A percentile compares a stretch with the other conserved stretches of the same genome.
These are phyloP conservation scores for Cystoisospora suis DNA, from an alignment of 169 alveolate genomes.

Conservation along the genomic window DNA sequence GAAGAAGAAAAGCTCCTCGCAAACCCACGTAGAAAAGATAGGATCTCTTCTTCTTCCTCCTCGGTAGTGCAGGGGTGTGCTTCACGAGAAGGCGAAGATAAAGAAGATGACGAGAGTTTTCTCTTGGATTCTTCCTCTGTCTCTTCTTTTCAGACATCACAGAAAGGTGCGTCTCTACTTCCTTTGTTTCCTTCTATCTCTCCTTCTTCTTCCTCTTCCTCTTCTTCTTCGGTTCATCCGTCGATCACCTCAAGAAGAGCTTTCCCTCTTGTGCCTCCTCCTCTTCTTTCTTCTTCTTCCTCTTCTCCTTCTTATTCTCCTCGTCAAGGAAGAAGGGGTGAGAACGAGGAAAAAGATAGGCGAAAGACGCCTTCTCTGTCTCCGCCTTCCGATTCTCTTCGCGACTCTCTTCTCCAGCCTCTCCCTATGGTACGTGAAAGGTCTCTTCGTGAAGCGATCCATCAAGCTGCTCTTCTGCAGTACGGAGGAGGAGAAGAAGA, in stretches of 20 bases:
- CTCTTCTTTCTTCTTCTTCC: not conserved
- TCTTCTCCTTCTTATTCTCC: not conserved
- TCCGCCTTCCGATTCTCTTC: too few species aligned
- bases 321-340: not conserved
- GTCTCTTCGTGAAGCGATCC: not conserved
- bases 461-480: not conserved
- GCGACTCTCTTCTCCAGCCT: too few species aligned
- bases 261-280: not conserved
- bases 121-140: not conserved
- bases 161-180: not conserved
- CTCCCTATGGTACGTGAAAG: too few species aligned
- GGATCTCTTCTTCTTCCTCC: not conserved
- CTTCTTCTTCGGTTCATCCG: too few species aligned
- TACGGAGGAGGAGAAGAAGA: not conserved
- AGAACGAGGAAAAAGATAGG: not conserved
- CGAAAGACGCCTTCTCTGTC: too few species aligned
- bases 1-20: not conserved
- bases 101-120: not conserved
- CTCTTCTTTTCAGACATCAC: not conserved
- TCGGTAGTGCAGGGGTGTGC: too few species aligned
- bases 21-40: not conserved
- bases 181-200: not conserved
- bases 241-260: too few species aligned
- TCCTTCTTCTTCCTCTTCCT: not conserved
- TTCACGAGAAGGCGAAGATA: too few species aligned